Evolutionary conservation across 2,329 filamentous ascomycete species (phyloP).

Genomic region (Colletotrichum musae): DNA sequence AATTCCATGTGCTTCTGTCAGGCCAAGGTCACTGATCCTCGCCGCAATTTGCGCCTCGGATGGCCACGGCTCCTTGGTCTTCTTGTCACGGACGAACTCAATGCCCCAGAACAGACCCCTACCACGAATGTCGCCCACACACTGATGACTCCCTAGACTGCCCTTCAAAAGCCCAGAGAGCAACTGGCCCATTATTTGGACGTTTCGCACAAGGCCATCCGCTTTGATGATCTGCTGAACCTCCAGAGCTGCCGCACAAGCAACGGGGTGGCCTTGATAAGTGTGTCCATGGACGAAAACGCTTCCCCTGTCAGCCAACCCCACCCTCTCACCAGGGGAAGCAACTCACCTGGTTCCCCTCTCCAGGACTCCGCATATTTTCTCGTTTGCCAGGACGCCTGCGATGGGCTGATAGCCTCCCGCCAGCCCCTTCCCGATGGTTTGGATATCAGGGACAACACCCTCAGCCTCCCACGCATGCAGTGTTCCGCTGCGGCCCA

Average conservation of each 20-base stretch:
- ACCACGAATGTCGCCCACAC: constrained; percentile 58
- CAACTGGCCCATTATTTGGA: constrained; percentile 48
- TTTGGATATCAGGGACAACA: constrained; percentile 67
- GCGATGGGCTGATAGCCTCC: constrained; percentile 70
- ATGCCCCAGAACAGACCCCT: constrained; percentile 62
- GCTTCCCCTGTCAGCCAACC: constrained; percentile 45
- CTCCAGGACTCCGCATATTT: constrained; percentile 65
- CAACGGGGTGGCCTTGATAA: constrained; percentile 59
- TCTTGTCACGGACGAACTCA: constrained; percentile 59
- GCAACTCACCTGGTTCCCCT: constrained; percentile 55
- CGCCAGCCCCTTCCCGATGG: constrained; percentile 71
- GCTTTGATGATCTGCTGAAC: constrained; percentile 55
- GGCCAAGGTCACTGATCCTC: constrained; percentile 46
- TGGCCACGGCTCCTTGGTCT: constrained; percentile 54
- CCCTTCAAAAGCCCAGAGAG: constrained; percentile 48
- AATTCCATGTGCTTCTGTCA: constrained; percentile 52
- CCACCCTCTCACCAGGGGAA: constrained; percentile 41
- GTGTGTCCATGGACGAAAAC: constrained; percentile 72
- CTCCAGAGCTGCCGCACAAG: constrained; percentile 55
- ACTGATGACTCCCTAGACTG: constrained; percentile 47
- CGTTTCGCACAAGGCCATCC: constrained; percentile 51
- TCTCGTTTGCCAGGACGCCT: constrained; percentile 64
- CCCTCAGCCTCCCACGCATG: constrained; percentile 46
- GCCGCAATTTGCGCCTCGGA: constrained; percentile 50
- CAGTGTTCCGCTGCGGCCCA: constrained; percentile 30